Conservation (phyloP, 805 yeast genomes). For the Maudiozyma bulderi region DNA sequence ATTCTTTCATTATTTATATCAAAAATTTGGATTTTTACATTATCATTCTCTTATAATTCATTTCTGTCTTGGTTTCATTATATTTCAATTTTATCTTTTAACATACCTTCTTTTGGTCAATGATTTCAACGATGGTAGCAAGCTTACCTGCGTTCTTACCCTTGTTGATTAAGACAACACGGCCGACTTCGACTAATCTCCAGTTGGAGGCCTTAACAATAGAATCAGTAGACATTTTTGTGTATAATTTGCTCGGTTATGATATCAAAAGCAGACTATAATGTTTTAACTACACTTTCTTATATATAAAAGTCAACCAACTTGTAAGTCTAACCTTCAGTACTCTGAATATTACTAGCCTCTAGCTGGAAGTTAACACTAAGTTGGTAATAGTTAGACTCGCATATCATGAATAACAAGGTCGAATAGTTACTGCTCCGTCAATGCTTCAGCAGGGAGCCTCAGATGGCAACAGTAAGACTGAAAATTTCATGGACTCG, state of each 20-base stretch:
- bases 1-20: neutral
- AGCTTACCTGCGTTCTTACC: constrained; percentile 67
- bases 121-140: constrained; percentile 96
- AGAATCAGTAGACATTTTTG: constrained; percentile 54
- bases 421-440: no score
- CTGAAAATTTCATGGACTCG: neutral
- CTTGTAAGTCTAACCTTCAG: neutral
- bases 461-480: neutral
- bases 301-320: neutral
- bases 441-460: no score
- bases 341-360: neutral
- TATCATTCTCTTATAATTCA: neutral
- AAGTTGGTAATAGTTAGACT: neutral
- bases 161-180: constrained; percentile 88
- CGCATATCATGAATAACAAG: neutral
- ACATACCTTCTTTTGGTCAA: constrained; percentile 98
- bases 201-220: constrained; percentile 94
- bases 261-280: neutral
- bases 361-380: neutral
- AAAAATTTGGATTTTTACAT: neutral
- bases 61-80: neutral
- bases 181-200: constrained; percentile 99
- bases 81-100: neutral
- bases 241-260: constrained; percentile 4
- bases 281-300: neutral